These are phyloP conservation scores for Pseudogymnoascus sp. DNA, from an alignment of 2,329 filamentous ascomycete genomes.

Conservation along the genomic window DNA sequence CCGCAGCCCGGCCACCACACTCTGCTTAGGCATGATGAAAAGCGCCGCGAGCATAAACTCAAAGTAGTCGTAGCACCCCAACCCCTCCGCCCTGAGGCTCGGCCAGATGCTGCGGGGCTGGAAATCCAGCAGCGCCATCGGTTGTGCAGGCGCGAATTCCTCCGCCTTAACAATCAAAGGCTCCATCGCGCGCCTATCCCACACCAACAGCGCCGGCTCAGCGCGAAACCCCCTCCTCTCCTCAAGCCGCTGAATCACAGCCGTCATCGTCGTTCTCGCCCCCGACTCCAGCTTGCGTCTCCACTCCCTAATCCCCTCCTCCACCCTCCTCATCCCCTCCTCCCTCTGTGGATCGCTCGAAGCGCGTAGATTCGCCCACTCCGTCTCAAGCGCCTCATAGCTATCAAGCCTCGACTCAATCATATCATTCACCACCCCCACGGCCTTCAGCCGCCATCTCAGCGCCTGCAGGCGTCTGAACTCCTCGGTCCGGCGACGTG, in stretches of 20 bases:
- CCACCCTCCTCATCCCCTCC: slow-evolving; percentile 21
- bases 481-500: background rate
- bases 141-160: slow-evolving; percentile 60
- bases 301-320: slow-evolving; percentile 17
- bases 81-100: slow-evolving; percentile 36
- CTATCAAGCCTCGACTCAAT: background rate
- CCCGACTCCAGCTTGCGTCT: slow-evolving; percentile 14
- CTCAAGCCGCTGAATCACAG: slow-evolving; percentile 34
- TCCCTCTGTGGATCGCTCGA: background rate
- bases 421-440: background rate
- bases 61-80: slow-evolving; percentile 38
- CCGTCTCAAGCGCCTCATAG: background rate
- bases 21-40: slow-evolving; percentile 27
- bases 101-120: slow-evolving; percentile 49
- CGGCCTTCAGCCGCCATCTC: background rate
- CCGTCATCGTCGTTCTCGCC: background rate
- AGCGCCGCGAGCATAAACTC: slow-evolving; percentile 44
- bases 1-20: slow-evolving; percentile 40
- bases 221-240: slow-evolving; percentile 45
- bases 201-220: slow-evolving; percentile 47
- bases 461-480: background rate
- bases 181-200: slow-evolving; percentile 65
- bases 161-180: slow-evolving; percentile 49
- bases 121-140: slow-evolving; percentile 56
- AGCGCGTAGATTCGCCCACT: background rate